These are phyloP conservation scores for Panellus pusillus DNA, from an alignment of 768 basidiomycete genomes.

Conservation along the genomic window DNA sequence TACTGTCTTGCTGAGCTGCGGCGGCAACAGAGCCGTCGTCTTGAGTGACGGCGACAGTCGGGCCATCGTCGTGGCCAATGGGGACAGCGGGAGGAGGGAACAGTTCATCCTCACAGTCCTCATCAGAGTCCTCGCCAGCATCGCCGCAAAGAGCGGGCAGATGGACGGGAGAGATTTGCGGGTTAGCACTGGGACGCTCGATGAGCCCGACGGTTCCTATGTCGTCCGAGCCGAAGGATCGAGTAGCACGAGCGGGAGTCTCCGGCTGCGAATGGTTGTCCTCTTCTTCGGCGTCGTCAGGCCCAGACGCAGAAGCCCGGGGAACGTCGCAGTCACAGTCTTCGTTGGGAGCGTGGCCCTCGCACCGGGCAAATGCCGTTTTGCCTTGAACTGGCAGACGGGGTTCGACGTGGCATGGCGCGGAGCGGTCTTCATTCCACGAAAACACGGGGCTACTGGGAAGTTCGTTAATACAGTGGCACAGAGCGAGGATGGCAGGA, in stretches of 20 bases:
- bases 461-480: too few species aligned
- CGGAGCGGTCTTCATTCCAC: too few species aligned
- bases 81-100: background rate
- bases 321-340: background rate
- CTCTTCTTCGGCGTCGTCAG: background rate
- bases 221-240: background rate
- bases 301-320: background rate
- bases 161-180: background rate
- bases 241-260: background rate
- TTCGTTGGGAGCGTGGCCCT: background rate
- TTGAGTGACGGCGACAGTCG: background rate
- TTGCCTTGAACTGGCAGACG: too few species aligned
- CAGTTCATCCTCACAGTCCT: background rate
- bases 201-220: background rate
- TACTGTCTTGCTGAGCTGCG: too few species aligned
- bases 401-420: too few species aligned
- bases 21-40: too few species aligned
- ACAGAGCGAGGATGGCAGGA: too few species aligned
- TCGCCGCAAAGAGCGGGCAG: conserved; percentile 9
- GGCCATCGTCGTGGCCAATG: background rate
- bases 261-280: background rate
- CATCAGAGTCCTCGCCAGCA: conserved; percentile 1
- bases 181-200: conserved; percentile 7
- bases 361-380: too few species aligned
- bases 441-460: too few species aligned